Evolutionary conservation across 345 rosid species (phyloP), one percentile per base, ranked within the genome.

Genomic region (Laguncularia racemosa): DNA sequence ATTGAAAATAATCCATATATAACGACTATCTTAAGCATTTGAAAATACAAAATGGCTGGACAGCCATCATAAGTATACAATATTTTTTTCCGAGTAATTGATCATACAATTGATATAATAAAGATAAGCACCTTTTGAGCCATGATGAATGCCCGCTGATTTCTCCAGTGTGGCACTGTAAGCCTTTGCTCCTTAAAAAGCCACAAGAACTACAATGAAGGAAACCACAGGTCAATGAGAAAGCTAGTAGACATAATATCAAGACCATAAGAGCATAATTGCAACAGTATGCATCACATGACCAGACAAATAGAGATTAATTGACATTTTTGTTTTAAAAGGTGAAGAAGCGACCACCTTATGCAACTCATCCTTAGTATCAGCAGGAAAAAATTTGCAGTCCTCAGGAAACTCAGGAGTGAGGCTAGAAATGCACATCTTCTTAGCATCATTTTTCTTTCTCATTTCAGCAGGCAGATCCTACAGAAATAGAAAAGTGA

Each of bases 311-410:
- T 33, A 33, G 40, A 6, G 40, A 33, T 33, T 1, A 6, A 33
- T 33, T 33, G 40, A 33, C 9, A 33, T 33, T 33, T 33, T 33
- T 33, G 40, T 33, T 33, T 9, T 38, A 54, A 54, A 55, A 48
- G 38, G 38, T 57, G 5, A 23, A 23, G 12, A 44, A 45, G 48
- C 47, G 60, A 46, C 70, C 63, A 92, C 98, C 97, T 92, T 89
- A 64, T 83, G 95, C 83, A 92, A 71, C 54, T 92, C 98, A 54
- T 89, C 95, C 77, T 71, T 84, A 15, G 93, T 86, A 78, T 92
- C 97, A 50, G 89, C 97, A 18, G 88, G 76, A 75, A 68, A 84
- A 73, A 86, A 89, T 73, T 79, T 86, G 57, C 96, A 86, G 62
- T 92, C 97, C 72, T 83, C 86, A 15, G 95, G 95, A 69, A 92